Base-by-base conservation (phyloP, 1,284 basidiomycete genomes). In the Vanrija pseudolonga region DNA sequence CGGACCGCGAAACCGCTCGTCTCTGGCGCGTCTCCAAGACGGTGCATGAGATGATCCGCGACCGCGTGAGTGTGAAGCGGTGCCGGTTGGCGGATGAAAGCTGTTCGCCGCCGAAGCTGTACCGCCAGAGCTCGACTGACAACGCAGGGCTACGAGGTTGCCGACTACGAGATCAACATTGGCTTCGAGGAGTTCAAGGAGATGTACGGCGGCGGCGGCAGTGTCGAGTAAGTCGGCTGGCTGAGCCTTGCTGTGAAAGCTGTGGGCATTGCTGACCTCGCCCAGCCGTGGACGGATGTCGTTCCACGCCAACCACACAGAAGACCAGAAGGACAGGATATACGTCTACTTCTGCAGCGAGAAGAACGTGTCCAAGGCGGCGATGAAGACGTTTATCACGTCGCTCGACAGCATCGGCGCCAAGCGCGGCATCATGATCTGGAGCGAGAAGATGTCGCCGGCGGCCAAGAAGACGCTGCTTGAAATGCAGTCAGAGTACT, bases 21-120 rank as follows among this genome's bases (percentile, higher is more conserved):
- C 82, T 98, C 67, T 98, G 93, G 91, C 88, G 94, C 70, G 93
- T 98, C 60, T 94, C 94, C 77, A 81, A 90, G 68, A 98, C 96
- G 41, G 89, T 97, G 50, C 93, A 98, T 76, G 96, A 99, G 78
- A 85, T 99, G 55, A 90, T 95, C 57, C 85, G 87, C 70, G 96
- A 98, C 76, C 84, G 94, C 55, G 79, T 80, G n/a, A 45, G 14
- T 28, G 32, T 18, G 17, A 12, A 14, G 42, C 8, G 15, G 22
- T 43, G 19, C 6, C 22, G 14, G 1, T n/a, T n/a, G 41, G 15
- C 3, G 42, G 9, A 15, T 26, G 23, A 4, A 15, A 12, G 22
- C 15, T 15, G n/a, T 17, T 15, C 18, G 22, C 12, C 24, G 19
- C 3, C 15, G 6, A 1, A 7, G 24, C 23, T 7, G 3, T 6